phyloP scores from a whole-genome alignment of 148 eudicot species.

The Silene uniflora region DNA sequence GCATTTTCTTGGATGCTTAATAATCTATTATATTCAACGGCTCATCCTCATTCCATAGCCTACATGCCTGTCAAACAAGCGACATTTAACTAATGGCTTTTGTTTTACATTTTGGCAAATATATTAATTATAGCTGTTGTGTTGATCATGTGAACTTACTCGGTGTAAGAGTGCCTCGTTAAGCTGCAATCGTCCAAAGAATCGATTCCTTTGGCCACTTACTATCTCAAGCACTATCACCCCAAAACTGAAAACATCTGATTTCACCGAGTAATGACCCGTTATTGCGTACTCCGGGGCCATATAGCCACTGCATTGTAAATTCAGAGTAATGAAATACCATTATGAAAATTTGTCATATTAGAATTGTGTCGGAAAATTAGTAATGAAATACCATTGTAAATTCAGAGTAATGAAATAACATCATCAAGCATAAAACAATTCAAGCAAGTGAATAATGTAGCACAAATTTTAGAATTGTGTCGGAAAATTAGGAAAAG shows the following conservation, averaged over 20 bases:
- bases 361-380: too few relatives aligned
- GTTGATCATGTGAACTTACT: background rate
- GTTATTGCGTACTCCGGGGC: too few relatives aligned
- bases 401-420: background rate
- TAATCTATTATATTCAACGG: conserved; percentile 4
- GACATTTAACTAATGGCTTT: background rate
- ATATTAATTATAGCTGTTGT: background rate
- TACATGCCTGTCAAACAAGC: conserved; percentile 7
- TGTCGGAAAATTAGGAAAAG: too few relatives aligned
- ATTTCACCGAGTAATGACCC: conserved; percentile 15
- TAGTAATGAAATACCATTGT: too few relatives aligned
- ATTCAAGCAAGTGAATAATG: too few relatives aligned
- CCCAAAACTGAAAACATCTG: conserved; percentile 7
- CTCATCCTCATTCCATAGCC: conserved; percentile 11
- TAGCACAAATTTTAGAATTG: background rate
- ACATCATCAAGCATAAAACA: too few relatives aligned
- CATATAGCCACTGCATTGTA: too few relatives aligned
- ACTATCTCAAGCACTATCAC: too few relatives aligned
- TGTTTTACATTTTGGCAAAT: background rate
- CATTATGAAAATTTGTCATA: too few relatives aligned
- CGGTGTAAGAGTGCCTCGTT: conserved; percentile 9
- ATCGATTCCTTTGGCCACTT: conserved; percentile 9
- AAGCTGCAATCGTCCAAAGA: conserved; percentile 3
- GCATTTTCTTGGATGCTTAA: conserved; percentile 15
- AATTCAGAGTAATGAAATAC: too few relatives aligned